Percentiles rank a stretch among this genome's conserved stretches.
These are phyloP conservation scores for Mortierella antarctica DNA, from an alignment of 192 early-diverging fungal genomes.

Conservation along the genomic window DNA sequence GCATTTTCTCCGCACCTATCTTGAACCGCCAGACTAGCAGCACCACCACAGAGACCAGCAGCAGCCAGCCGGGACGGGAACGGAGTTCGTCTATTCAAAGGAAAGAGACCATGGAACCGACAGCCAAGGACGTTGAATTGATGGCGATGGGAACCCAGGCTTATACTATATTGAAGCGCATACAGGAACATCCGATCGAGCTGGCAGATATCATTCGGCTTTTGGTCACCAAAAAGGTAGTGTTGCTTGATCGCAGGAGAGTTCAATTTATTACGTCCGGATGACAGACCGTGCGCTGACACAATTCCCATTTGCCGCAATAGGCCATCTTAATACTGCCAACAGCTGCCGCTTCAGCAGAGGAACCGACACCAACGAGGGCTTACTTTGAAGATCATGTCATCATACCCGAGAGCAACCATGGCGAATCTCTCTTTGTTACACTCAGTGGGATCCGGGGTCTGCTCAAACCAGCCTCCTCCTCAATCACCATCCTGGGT, in stretches of 20 bases:
- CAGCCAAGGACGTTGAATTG: constrained; percentile 39
- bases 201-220: constrained; percentile 48
- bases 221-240: constrained; percentile 44
- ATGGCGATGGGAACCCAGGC: constrained; percentile 48
- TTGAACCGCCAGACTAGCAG: constrained; percentile 17
- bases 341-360: constrained; percentile 25
- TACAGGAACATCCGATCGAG: constrained; percentile 51
- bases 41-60: neutral
- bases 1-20: constrained; percentile 27
- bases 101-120: constrained; percentile 35
- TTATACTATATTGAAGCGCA: constrained; percentile 34
- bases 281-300: neutral
- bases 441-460: constrained; percentile 48
- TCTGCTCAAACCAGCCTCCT: constrained; percentile 29
- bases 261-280: neutral
- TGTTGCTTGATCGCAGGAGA: neutral
- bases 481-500: constrained; percentile 38
- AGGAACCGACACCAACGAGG: constrained; percentile 18
- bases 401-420: constrained; percentile 46
- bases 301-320: neutral
- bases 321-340: constrained; percentile 45
- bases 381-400: constrained; percentile 39
- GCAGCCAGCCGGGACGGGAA: neutral
- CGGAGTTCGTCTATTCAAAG: constrained; percentile 19
- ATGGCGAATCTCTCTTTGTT: constrained; percentile 44